A percentile compares a stretch with the other conserved stretches of the same genome.
Evolutionary conservation across 352 stramenopile species (phyloP).

Genomic region (Phytophthora megakarya): DNA sequence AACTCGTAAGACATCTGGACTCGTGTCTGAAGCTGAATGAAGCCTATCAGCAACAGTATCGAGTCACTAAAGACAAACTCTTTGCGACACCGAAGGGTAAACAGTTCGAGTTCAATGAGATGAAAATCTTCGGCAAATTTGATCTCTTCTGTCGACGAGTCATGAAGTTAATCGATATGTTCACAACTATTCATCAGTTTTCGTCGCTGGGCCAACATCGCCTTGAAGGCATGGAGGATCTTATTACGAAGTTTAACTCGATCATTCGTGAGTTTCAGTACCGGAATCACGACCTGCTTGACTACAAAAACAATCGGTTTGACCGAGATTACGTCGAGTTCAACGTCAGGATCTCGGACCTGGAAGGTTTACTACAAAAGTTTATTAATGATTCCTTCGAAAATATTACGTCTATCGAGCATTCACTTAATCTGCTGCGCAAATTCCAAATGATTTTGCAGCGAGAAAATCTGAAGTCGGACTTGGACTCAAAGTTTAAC

Average conservation of each 20-base stretch:
- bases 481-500: conserved; percentile 98
- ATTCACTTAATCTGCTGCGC: conserved; percentile 95
- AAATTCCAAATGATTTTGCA: conserved; percentile 99
- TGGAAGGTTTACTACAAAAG: conserved; percentile 96
- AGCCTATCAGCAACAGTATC: conserved; percentile 98
- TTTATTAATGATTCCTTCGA: conserved; percentile 99
- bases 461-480: conserved; percentile 97
- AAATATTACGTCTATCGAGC: conserved; percentile 98
- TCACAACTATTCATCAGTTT: conserved; percentile 98
- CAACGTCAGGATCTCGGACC: conserved; percentile 95
- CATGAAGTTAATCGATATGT: conserved; percentile 99
- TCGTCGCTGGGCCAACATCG: conserved; percentile 92
- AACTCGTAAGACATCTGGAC: conserved; percentile 95
- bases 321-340: conserved; percentile 97
- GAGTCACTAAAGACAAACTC: conserved; percentile 97
- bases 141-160: conserved; percentile 97
- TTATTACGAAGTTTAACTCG: conserved; percentile 94
- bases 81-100: conserved; percentile 95
- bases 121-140: conserved; percentile 99
- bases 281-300: conserved; percentile 95
- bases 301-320: conserved; percentile 99
- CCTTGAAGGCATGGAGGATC: conserved; percentile 90
- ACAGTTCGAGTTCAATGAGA: conserved; percentile 99
- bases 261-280: conserved; percentile 98
- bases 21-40: conserved; percentile 98